Conservation (phyloP, 2,329 filamentous ascomycete species). For the Exophiala calicioides region DNA sequence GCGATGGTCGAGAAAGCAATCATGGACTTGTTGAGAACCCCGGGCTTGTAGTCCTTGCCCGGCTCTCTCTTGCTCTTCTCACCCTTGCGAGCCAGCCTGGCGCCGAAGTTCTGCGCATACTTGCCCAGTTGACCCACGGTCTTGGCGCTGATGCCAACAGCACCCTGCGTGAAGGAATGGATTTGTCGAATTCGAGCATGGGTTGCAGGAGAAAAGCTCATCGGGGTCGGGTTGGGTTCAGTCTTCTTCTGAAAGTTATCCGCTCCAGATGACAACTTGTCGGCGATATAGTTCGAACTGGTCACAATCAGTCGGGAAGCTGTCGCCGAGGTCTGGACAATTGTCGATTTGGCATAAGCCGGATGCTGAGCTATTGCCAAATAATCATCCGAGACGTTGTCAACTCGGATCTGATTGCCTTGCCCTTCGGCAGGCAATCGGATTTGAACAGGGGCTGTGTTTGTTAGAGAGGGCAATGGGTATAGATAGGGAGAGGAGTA, state of each 20-base stretch:
- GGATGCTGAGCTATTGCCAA: slow-evolving; percentile 79
- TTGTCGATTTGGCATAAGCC: slow-evolving; percentile 81
- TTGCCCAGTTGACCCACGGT: slow-evolving; percentile 82
- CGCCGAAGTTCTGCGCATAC: slow-evolving; percentile 87
- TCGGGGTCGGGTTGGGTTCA: slow-evolving; percentile 73
- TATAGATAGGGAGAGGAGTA: background rate
- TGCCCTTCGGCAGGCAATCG: slow-evolving; percentile 49
- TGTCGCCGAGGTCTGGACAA: slow-evolving; percentile 83
- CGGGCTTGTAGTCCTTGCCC: slow-evolving; percentile 83
- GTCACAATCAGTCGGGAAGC: slow-evolving; percentile 93
- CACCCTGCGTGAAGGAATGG: slow-evolving; percentile 78
- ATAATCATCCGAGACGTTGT: slow-evolving; percentile 59
- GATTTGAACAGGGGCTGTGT: slow-evolving; percentile 50
- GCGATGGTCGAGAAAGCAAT: slow-evolving; percentile 95
- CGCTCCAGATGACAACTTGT: slow-evolving; percentile 73
- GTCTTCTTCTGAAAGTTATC: slow-evolving; percentile 78
- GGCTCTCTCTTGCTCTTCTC: slow-evolving; percentile 60
- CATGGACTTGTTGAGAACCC: slow-evolving; percentile 89
- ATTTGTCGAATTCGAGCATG: slow-evolving; percentile 85
- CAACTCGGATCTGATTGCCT: slow-evolving; percentile 49
- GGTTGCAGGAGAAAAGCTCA: slow-evolving; percentile 84
- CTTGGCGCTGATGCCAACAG: slow-evolving; percentile 77
- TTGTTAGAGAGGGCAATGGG: slow-evolving; percentile 23
- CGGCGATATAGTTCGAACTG: slow-evolving; percentile 75
- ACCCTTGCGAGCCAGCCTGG: slow-evolving; percentile 67